Conservation (phyloP, 148 eudicot genomes). For the Cornus controversa region DNA sequence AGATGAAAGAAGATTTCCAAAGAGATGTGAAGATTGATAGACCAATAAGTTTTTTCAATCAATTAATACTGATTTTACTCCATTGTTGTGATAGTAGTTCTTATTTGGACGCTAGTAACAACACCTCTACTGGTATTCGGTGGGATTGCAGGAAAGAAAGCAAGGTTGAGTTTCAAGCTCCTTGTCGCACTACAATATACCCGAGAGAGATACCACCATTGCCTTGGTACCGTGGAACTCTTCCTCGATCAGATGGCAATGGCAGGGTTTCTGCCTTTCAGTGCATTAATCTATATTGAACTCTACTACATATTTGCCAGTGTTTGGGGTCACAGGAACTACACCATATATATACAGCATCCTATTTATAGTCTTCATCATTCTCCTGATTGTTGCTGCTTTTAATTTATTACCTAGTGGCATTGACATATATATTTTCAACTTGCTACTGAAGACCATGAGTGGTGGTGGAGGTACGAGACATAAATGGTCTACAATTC, state of each 20-base stretch:
- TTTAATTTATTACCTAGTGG: constrained; percentile 34
- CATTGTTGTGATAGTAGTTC: constrained; percentile 12
- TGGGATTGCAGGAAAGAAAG: constrained; percentile 20
- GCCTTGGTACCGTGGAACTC: constrained; percentile 15
- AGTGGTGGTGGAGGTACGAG: constrained; percentile 41
- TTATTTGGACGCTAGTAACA: constrained; percentile 12
- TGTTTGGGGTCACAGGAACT: constrained; percentile 17
- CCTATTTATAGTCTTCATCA: constrained; percentile 30
- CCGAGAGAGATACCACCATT: constrained; percentile 16
- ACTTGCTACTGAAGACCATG: constrained; percentile 40
- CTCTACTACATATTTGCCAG: constrained; percentile 14
- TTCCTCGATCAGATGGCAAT: constrained; percentile 20
- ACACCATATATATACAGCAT: constrained; percentile 25
- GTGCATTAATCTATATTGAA: constrained; percentile 14
- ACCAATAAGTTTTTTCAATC: too few species aligned
- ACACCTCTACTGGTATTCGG: constrained; percentile 15
- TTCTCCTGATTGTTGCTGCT: constrained; percentile 34
- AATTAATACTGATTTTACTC: too few species aligned
- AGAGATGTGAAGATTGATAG: too few species aligned
- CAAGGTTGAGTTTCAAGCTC: constrained; percentile 16
- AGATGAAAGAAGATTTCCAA: too few species aligned
- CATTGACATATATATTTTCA: constrained; percentile 39
- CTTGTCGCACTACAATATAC: constrained; percentile 13
- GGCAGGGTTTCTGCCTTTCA: constrained; percentile 19
- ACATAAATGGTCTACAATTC: neutral